Evolutionary conservation across 1,284 basidiomycete species (phyloP).

Genomic region (Naganishia cerealis): DNA sequence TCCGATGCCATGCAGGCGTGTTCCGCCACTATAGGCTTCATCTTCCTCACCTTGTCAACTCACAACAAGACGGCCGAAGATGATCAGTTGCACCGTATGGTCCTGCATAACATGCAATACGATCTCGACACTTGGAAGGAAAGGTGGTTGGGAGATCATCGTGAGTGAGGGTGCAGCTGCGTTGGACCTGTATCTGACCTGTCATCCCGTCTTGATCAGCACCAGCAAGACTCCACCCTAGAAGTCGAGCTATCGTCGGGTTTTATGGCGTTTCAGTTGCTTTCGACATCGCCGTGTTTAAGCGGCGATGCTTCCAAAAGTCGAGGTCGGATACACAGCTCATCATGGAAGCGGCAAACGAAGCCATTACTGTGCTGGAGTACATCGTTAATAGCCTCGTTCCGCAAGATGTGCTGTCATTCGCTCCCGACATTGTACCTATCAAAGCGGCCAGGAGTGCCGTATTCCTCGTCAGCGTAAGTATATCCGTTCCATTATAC

Average conservation of each 20-base stretch:
- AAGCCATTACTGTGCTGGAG: constrained; percentile 25
- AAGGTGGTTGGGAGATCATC: constrained; percentile 39
- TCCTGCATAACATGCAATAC: constrained; percentile 40
- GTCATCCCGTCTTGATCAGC: neutral
- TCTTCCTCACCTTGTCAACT: constrained; percentile 36
- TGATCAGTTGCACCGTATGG: constrained; percentile 21
- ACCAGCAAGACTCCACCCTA: constrained; percentile 29
- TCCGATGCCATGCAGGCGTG: constrained; percentile 43
- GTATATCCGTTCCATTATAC: neutral
- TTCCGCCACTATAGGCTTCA: constrained; percentile 20
- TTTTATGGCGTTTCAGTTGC: constrained; percentile 27
- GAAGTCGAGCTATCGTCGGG: constrained; percentile 26
- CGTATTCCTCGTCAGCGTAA: constrained; percentile 34
- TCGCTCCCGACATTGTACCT: constrained; percentile 33
- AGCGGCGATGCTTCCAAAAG: constrained; percentile 29
- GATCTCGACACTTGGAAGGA: constrained; percentile 41
- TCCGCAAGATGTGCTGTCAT: constrained; percentile 31
- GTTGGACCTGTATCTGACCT: neutral
- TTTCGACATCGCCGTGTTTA: constrained; percentile 30
- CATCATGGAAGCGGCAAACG: constrained; percentile 7
- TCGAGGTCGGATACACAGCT: constrained; percentile 1
- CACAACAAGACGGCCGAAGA: constrained; percentile 35
- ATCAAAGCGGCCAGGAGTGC: constrained; percentile 31
- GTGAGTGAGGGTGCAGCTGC: constrained; percentile 33
- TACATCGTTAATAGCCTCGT: constrained; percentile 31